Evolutionary conservation across 345 rosid species (phyloP).

Genomic region (Salix viminalis): DNA sequence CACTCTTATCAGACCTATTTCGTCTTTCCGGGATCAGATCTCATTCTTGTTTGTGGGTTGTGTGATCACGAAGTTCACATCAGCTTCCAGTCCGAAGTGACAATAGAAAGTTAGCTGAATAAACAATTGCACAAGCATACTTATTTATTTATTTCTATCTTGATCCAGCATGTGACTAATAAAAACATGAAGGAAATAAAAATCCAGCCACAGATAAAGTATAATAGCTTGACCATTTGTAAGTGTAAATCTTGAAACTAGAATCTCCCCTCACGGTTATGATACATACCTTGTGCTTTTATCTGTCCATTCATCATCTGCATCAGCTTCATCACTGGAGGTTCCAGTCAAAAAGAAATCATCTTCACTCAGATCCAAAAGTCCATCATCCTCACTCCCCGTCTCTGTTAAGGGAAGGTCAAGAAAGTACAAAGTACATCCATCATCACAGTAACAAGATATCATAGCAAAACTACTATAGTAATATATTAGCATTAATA

Average conservation of each 20-base stretch:
- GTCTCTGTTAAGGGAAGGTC: constrained; percentile 56
- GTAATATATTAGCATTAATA: background rate
- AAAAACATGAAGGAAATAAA: background rate
- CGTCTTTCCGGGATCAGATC: too few relatives aligned
- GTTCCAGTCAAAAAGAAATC: constrained; percentile 85
- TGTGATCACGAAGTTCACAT: too few relatives aligned
- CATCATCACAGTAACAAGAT: background rate
- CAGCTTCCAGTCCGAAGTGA: background rate
- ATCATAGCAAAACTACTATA: background rate
- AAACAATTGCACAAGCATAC: background rate
- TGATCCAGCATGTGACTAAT: background rate
- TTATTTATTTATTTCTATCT: background rate
- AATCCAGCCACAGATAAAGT: background rate
- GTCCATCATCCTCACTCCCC: constrained; percentile 98
- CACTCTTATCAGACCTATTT: too few relatives aligned
- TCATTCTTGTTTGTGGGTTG: too few relatives aligned
- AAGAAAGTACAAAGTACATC: constrained; percentile 3
- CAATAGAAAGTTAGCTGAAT: background rate
- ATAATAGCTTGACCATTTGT: background rate
- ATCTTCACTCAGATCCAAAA: constrained; percentile 90
- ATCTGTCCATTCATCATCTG: constrained; percentile 97
- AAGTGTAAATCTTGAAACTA: background rate
- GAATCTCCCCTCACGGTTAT: background rate
- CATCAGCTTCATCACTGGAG: constrained; percentile 98
- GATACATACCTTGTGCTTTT: constrained; percentile 75